Evolutionary conservation across 352 stramenopile species (phyloP).

Genomic region (Phytophthora cryptogea): DNA sequence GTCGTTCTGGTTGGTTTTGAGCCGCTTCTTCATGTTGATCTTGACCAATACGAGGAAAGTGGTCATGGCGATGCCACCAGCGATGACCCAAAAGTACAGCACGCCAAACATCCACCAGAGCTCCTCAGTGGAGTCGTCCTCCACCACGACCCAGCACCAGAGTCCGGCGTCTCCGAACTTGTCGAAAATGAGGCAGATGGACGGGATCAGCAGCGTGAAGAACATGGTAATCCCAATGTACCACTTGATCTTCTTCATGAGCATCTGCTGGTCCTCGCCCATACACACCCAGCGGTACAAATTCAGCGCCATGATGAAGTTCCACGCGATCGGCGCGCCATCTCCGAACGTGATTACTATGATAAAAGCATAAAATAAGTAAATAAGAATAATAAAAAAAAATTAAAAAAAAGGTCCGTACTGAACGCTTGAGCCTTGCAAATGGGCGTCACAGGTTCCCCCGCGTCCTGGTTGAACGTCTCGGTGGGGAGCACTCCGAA

Average conservation of each 20-base stretch:
- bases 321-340: constrained; percentile 77
- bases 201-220: constrained; percentile 64
- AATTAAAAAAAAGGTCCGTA: constrained; percentile 23
- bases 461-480: constrained; percentile 61
- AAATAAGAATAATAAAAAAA: constrained; percentile 6
- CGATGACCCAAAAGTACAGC: constrained; percentile 81
- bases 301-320: constrained; percentile 85
- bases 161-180: constrained; percentile 71
- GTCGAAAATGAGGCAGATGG: constrained; percentile 54
- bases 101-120: constrained; percentile 76
- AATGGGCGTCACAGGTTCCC: constrained; percentile 55
- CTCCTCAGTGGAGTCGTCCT: constrained; percentile 49
- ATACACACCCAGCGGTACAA: constrained; percentile 84
- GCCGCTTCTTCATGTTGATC: constrained; percentile 74
- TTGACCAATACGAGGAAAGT: constrained; percentile 76
- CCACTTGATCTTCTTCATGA: constrained; percentile 84
- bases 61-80: constrained; percentile 55
- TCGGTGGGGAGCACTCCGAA: constrained; percentile 70
- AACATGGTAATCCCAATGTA: constrained; percentile 68
- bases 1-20: constrained; percentile 76
- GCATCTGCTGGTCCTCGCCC: constrained; percentile 82
- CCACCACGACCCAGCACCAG: constrained; percentile 80
- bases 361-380: background rate
- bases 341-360: constrained; percentile 83
- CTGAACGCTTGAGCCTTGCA: constrained; percentile 79